Conservation (phyloP, 176 grass and related monocot genomes). For the Cenchrus purpureus region DNA sequence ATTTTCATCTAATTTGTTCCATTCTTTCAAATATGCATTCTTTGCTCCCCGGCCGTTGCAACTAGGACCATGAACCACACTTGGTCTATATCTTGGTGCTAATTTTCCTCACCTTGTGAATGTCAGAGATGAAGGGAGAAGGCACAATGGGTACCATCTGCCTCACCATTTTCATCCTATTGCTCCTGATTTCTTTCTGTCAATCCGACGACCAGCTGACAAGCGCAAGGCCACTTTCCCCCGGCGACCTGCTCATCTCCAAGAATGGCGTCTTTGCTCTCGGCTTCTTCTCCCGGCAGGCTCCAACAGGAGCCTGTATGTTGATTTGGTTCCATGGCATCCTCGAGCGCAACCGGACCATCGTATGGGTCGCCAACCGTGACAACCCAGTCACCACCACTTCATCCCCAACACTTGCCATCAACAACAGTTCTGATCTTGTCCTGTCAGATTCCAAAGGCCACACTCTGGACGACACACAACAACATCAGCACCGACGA, state of each 20-base stretch:
- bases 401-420: not conserved
- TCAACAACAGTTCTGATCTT: slow-evolving; percentile 26
- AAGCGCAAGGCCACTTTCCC: not conserved
- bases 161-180: slow-evolving; percentile 15
- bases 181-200: slow-evolving; percentile 10
- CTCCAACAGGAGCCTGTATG: slow-evolving; percentile 22
- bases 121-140: not conserved
- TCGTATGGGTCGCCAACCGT: slow-evolving; percentile 56
- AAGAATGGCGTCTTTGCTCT: slow-evolving; percentile 30
- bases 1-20: not conserved
- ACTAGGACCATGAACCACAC: not conserved
- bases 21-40: not conserved
- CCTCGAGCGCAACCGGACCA: not conserved
- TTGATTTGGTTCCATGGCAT: slow-evolving; percentile 55
- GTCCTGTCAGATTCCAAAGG: slow-evolving; percentile 9
- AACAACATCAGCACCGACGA: not conserved
- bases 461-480: not conserved
- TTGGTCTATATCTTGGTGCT: not conserved
- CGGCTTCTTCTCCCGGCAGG: slow-evolving; percentile 45
- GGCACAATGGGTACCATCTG: not conserved
- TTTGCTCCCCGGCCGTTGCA: not conserved
- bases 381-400: slow-evolving; percentile 9
- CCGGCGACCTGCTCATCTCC: slow-evolving; percentile 29
- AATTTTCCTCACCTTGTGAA: not conserved
- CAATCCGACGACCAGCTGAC: slow-evolving; percentile 35